Percentiles rank a stretch among this genome's conserved stretches.
Evolutionary conservation across 768 basidiomycete species (phyloP).

Genomic region (Leccinum disarticulatum): DNA sequence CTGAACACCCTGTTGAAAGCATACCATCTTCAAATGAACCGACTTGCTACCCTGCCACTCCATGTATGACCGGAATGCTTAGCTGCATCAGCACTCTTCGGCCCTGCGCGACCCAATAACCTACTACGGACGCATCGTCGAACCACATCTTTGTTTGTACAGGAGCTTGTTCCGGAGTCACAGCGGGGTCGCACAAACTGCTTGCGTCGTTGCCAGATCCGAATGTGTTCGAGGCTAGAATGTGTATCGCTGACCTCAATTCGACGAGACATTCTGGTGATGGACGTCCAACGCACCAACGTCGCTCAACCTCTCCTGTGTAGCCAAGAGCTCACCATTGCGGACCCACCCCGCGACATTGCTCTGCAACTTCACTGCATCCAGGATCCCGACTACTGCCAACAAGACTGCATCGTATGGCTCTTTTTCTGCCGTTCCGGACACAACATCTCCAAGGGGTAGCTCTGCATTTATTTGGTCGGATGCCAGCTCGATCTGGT

Average conservation of each 20-base stretch:
- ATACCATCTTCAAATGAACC: background rate
- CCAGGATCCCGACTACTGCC: constrained; percentile 66
- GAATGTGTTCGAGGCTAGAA: background rate
- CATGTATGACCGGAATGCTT: constrained; percentile 47
- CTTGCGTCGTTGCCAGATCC: constrained; percentile 17
- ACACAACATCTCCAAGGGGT: background rate
- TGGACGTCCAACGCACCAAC: background rate
- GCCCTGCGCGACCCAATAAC: constrained; percentile 55
- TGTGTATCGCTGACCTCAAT: background rate
- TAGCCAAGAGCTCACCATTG: constrained; percentile 46
- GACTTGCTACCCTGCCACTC: constrained; percentile 32
- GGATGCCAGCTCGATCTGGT: background rate
- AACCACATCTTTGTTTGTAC: constrained; percentile 48
- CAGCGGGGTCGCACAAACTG: constrained; percentile 8
- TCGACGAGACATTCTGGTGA: background rate
- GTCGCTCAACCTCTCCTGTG: constrained; percentile 4
- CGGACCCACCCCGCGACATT: constrained; percentile 72
- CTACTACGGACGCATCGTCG: constrained; percentile 40
- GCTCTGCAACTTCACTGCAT: constrained; percentile 53
- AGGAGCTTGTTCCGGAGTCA: constrained; percentile 7
- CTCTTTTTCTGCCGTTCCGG: constrained; percentile 14
- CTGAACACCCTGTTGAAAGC: background rate
- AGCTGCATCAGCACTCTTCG: constrained; percentile 47
- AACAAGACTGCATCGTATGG: constrained; percentile 53
- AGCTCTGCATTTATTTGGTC: background rate